Conservation (phyloP, 1,139 yeast species). For the Candida tunisiensis region DNA sequence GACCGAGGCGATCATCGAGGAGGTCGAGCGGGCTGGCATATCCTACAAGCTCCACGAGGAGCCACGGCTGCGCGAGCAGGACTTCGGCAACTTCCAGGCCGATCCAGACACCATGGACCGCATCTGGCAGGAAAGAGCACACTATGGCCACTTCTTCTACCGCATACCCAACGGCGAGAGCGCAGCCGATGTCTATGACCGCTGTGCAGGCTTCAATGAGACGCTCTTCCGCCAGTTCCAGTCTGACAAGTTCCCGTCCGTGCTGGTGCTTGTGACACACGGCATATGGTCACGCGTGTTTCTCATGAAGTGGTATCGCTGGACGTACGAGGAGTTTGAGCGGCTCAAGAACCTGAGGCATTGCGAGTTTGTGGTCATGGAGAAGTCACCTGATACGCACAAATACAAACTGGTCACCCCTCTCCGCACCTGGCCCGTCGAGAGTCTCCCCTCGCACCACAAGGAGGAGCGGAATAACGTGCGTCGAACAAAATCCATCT, state of each 20-base stretch:
- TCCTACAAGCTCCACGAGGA: constrained; percentile 53
- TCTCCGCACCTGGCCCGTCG: constrained; percentile 20
- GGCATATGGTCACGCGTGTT: constrained; percentile 92
- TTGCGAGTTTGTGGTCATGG: constrained; percentile 71
- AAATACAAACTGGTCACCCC: constrained; percentile 15
- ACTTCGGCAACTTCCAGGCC: constrained; percentile 78
- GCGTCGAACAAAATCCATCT: too few species aligned
- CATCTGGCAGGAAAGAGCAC: constrained; percentile 69
- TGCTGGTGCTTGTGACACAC: constrained; percentile 73
- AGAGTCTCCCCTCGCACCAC: constrained; percentile 78
- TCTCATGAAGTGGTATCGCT: constrained; percentile 79
- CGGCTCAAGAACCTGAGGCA: constrained; percentile 67
- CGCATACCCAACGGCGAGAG: constrained; percentile 88
- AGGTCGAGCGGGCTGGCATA: constrained; percentile 29
- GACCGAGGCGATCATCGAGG: constrained; percentile 46
- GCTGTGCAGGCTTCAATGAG: constrained; percentile 82
- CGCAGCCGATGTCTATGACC: constrained; percentile 88
- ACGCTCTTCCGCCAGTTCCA: constrained; percentile 68
- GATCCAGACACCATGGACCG: constrained; percentile 60
- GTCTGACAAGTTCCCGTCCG: constrained; percentile 46
- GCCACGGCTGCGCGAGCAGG: constrained; percentile 85
- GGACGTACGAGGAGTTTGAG: constrained; percentile 86
- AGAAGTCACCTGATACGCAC: constrained; percentile 22
- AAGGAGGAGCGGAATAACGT: too few species aligned
- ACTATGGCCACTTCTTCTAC: constrained; percentile 83